A percentile compares a stretch with the other conserved stretches of the same genome.
These are phyloP conservation scores for Leccinum ochraceum DNA, from an alignment of 768 basidiomycete species.

Conservation along the genomic window DNA sequence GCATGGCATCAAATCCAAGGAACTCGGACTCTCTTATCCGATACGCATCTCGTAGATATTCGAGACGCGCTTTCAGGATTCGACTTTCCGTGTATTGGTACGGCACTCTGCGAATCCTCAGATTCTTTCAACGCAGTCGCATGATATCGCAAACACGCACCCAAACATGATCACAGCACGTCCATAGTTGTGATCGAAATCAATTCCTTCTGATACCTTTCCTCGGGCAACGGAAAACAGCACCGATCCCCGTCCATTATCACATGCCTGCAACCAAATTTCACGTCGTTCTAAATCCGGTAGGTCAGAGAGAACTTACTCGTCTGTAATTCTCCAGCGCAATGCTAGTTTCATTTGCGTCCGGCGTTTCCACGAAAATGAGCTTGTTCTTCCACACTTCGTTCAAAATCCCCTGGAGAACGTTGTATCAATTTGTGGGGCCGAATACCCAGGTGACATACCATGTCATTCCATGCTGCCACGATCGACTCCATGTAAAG, in stretches of 20 bases:
- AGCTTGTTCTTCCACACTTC: slow-evolving; percentile 99
- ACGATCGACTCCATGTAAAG: slow-evolving; percentile 99
- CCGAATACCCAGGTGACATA: slow-evolving; percentile 38
- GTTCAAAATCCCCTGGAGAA: slow-evolving; percentile 86
- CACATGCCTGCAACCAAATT: slow-evolving; percentile 71
- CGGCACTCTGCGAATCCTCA: slow-evolving; percentile 60
- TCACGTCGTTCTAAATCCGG: not conserved
- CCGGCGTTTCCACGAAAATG: slow-evolving; percentile 98
- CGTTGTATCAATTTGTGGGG: not conserved
- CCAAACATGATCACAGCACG: slow-evolving; percentile 99
- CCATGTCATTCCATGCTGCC: slow-evolving; percentile 99
- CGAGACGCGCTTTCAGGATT: slow-evolving; percentile 94
- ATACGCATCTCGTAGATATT: slow-evolving; percentile 97
- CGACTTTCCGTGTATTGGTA: slow-evolving; percentile 99
- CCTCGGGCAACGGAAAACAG: slow-evolving; percentile 96
- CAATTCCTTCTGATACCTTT: slow-evolving; percentile 99
- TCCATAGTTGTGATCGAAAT: slow-evolving; percentile 99
- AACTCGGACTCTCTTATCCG: slow-evolving; percentile 99
- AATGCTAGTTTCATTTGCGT: slow-evolving; percentile 98
- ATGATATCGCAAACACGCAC: slow-evolving; percentile 41
- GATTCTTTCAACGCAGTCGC: slow-evolving; percentile 3
- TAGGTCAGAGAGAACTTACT: slow-evolving; percentile 43
- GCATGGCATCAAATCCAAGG: slow-evolving; percentile 98
- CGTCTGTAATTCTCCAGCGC: slow-evolving; percentile 96
- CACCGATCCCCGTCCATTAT: slow-evolving; percentile 97